These are phyloP conservation scores for Lodderomyces metapsilosis DNA, from an alignment of 1,139 yeast species.

Conservation along the genomic window DNA sequence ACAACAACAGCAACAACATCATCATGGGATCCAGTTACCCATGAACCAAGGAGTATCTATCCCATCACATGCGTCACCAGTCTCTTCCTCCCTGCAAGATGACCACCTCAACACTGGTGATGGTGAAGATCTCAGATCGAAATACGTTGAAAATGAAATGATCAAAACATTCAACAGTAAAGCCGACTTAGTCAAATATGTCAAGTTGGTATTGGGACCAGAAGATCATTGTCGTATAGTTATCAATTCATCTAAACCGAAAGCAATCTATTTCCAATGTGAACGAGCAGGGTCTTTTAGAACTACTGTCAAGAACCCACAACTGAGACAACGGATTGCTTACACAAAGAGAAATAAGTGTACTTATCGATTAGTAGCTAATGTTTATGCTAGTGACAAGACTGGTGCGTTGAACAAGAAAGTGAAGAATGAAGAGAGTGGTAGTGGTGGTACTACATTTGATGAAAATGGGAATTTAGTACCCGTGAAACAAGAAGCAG, in stretches of 20 bases:
- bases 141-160: conserved; percentile 44
- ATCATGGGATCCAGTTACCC: conserved; percentile 7
- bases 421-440: conserved; percentile 19
- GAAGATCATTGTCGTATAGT: conserved; percentile 51
- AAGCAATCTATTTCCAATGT: conserved; percentile 52
- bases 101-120: conserved; percentile 14
- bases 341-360: conserved; percentile 51
- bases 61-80: neutral
- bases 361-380: conserved; percentile 49
- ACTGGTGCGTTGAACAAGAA: conserved; percentile 24
- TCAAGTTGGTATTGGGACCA: conserved; percentile 40
- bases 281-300: conserved; percentile 49
- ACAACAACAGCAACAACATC: conserved; percentile 15
- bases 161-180: conserved; percentile 46
- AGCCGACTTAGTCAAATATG: conserved; percentile 42
- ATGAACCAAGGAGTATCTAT: neutral
- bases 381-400: conserved; percentile 45
- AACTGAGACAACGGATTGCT: conserved; percentile 51
- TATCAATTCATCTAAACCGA: conserved; percentile 49
- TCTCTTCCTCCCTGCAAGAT: conserved; percentile 1
- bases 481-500: neutral
- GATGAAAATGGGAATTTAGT: neutral
- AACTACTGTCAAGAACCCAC: conserved; percentile 49
- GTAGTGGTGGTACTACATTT: neutral
- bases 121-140: conserved; percentile 22